Percentiles rank a stretch among this genome's conserved stretches.
phyloP scores from a whole-genome alignment of 2,329 filamentous ascomycete species.

The Dactylellina leptospora region DNA sequence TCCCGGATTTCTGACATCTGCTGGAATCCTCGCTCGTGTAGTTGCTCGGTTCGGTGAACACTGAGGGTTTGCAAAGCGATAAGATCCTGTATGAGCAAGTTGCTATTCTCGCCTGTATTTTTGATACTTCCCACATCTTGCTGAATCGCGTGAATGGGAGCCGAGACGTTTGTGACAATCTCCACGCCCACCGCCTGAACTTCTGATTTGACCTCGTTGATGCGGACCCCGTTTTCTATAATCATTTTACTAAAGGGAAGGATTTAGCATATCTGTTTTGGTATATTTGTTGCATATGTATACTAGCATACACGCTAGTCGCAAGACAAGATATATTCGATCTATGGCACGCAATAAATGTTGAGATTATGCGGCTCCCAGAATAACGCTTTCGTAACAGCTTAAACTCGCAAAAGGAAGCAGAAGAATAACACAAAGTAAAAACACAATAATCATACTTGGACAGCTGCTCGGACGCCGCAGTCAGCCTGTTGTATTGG shows the following conservation, averaged over 20 bases:
- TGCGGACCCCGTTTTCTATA: conserved; percentile 27
- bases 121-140: conserved; percentile 16
- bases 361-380: neutral
- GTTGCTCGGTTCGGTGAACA: conserved; percentile 15
- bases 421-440: neutral
- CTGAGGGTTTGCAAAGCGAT: conserved; percentile 23
- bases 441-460: conserved; percentile 41
- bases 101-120: conserved; percentile 3
- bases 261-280: neutral
- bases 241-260: conserved; percentile 15
- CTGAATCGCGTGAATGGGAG: conserved; percentile 10
- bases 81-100: conserved; percentile 11
- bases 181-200: conserved; percentile 17
- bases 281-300: neutral
- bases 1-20: conserved; percentile 31
- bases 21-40: conserved; percentile 21
- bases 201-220: conserved; percentile 10
- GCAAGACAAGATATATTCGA: neutral
- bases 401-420: neutral
- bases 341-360: neutral
- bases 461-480: conserved; percentile 48
- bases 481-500: conserved; percentile 37
- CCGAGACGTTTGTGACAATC: conserved; percentile 35
- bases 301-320: too few relatives aligned
- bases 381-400: neutral